Base-by-base conservation (phyloP, 495 filamentous ascomycete genomes). In the Hypoxylon cercidicola region DNA sequence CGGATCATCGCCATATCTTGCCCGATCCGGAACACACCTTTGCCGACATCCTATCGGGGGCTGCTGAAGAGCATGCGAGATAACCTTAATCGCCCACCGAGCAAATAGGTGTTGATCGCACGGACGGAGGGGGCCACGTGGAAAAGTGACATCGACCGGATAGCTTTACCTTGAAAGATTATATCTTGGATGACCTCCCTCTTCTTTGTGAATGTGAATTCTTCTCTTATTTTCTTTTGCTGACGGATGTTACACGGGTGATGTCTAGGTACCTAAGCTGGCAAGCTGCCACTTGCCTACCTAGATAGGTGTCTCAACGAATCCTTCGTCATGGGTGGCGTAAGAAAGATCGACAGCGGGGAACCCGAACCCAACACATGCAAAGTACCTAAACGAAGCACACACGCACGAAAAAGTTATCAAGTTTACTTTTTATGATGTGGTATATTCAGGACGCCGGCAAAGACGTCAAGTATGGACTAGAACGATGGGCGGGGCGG, bases 321-420 rank as follows among this genome's bases (percentile, higher is more conserved):
- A 28, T 28, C 25, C 25, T 28, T 28, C 25, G 7, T 28, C 25
- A 7, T 28, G 3, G 25, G 25, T 28, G 49, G 32, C 32, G 3
- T 2, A n/a, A n/a, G n/a, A n/a, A 40, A 16, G 49, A 52, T 52
- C 34, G 49, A 40, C 49, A 40, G 49, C 34, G 49, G 49, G 49
- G 34, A n/a, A 32, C 25, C 1, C 7, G 2, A 35, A n/a, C 10
- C 32, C 1, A 13, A 39, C 15, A 23, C 25, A 28, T 28, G 25
- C 25, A 28, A 30, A 1, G 11, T 3, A 2, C 21, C 13, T 9
- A 21, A 10, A 13, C 23, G 3, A 46, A 8, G 12, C 40, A 8
- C 16, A 44, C 1, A 3, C 40, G n/a, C n/a, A n/a, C n/a, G n/a
- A n/a, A n/a, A n/a, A n/a, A 16, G 18, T 28, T 28, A 28, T 28